Percentiles rank a stretch among this genome's conserved stretches.
Conservation (phyloP, 192 early-diverging fungal species). For the Gaertneriomyces semiglobifer region DNA sequence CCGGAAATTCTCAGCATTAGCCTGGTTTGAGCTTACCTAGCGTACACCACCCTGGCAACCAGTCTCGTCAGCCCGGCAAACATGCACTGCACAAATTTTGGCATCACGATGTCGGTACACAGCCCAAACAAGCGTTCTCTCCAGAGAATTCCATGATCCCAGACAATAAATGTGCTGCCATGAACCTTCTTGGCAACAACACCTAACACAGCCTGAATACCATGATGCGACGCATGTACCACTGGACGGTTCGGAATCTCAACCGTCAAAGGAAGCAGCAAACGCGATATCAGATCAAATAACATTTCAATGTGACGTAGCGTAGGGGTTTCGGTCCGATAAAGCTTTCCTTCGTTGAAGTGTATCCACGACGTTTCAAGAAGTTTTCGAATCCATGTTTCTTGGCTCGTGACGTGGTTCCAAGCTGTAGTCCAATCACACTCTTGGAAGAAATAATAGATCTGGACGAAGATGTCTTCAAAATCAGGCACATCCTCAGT, state of each 20-base stretch:
- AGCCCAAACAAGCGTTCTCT: constrained; percentile 44
- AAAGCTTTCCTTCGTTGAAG: constrained; percentile 19
- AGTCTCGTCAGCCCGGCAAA: constrained; percentile 42
- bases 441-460: constrained; percentile 38
- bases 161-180: constrained; percentile 33
- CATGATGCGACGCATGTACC: constrained; percentile 46
- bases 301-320: constrained; percentile 41
- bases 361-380: constrained; percentile 14
- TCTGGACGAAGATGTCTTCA: constrained; percentile 39
- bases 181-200: constrained; percentile 41
- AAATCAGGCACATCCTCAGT: constrained; percentile 27
- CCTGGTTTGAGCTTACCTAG: constrained; percentile 21
- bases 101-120: constrained; percentile 40
- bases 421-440: constrained; percentile 40
- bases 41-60: constrained; percentile 35
- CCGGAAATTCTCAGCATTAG: background rate
- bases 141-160: constrained; percentile 52
- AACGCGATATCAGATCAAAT: constrained; percentile 33
- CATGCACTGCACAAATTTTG: constrained; percentile 40
- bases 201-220: constrained; percentile 46
- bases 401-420: constrained; percentile 38
- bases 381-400: constrained; percentile 38
- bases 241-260: constrained; percentile 35
- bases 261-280: constrained; percentile 34
- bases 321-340: constrained; percentile 41